These are phyloP conservation scores for Hericium coralloides DNA, from an alignment of 768 basidiomycete genomes.

Conservation along the genomic window DNA sequence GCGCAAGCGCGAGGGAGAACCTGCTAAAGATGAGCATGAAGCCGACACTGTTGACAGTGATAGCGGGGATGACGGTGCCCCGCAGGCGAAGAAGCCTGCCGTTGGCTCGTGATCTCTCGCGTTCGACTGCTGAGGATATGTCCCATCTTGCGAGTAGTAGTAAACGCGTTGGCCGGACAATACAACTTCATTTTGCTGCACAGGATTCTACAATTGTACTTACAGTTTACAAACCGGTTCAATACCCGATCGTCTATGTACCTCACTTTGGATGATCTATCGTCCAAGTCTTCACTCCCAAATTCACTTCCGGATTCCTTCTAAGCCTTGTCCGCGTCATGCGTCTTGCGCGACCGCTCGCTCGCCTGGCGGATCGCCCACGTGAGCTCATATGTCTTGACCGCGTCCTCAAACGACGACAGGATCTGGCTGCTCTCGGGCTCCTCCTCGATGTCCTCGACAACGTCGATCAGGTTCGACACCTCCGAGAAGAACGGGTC, in stretches of 20 bases:
- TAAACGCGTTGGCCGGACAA: background rate
- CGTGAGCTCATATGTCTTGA: conserved; percentile 82
- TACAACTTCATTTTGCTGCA: background rate
- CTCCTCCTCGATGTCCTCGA: conserved; percentile 86
- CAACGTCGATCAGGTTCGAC: conserved; percentile 81
- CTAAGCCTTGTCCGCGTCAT: too few relatives aligned
- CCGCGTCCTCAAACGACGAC: conserved; percentile 82
- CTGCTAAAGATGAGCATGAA: background rate
- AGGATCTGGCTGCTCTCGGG: conserved; percentile 74
- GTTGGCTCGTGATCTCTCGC: background rate
- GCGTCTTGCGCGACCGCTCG: conserved; percentile 46
- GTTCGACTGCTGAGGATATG: too few relatives aligned
- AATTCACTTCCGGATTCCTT: background rate
- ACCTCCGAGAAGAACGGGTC: conserved; percentile 94
- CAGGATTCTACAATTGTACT: background rate
- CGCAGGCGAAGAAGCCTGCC: background rate
- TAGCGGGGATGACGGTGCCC: background rate
- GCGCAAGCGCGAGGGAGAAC: conserved; percentile 6
- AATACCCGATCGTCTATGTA: background rate
- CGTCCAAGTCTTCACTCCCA: background rate
- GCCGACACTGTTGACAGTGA: background rate
- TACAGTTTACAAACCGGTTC: background rate
- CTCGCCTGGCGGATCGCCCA: conserved; percentile 86
- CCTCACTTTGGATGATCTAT: background rate
- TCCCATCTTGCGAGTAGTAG: background rate